These are phyloP conservation scores for Fraxinus pennsylvanica DNA, from an alignment of 257 asterid genomes.

Conservation along the genomic window DNA sequence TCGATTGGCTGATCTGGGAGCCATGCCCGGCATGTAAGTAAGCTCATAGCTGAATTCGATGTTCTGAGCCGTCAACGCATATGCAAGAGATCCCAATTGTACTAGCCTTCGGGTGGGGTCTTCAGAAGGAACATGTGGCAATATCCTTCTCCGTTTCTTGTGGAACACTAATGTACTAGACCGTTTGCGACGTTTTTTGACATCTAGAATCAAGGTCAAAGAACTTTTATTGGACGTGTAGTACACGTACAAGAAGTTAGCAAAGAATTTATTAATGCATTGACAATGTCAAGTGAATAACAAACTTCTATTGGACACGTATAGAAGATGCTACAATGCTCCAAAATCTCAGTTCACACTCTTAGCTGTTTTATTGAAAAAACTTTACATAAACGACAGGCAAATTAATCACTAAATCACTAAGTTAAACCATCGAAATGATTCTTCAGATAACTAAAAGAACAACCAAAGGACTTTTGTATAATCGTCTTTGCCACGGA, in stretches of 20 bases:
- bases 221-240: background rate
- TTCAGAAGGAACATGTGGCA: slow-evolving; percentile 60
- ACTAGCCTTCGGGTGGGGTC: slow-evolving; percentile 48
- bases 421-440: background rate
- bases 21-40: slow-evolving; percentile 66
- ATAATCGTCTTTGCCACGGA: background rate
- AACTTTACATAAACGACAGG: background rate
- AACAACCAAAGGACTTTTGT: background rate
- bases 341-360: slow-evolving; percentile 1
- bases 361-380: background rate
- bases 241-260: background rate
- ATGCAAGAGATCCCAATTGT: slow-evolving; percentile 76
- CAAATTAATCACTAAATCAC: background rate
- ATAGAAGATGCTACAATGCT: background rate
- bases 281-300: background rate
- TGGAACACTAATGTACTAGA: slow-evolving; percentile 49
- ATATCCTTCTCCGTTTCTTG: slow-evolving; percentile 74
- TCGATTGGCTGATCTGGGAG: slow-evolving; percentile 66
- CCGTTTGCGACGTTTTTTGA: slow-evolving; percentile 66
- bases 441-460: background rate
- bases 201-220: slow-evolving; percentile 40
- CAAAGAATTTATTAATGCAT: background rate
- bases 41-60: slow-evolving; percentile 73
- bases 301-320: background rate
- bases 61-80: slow-evolving; percentile 58